Evolutionary conservation across 306 rosid genomes (phyloP), one percentile per base, ranked within the genome.

Genomic region (Pachyrhizus erosus): DNA sequence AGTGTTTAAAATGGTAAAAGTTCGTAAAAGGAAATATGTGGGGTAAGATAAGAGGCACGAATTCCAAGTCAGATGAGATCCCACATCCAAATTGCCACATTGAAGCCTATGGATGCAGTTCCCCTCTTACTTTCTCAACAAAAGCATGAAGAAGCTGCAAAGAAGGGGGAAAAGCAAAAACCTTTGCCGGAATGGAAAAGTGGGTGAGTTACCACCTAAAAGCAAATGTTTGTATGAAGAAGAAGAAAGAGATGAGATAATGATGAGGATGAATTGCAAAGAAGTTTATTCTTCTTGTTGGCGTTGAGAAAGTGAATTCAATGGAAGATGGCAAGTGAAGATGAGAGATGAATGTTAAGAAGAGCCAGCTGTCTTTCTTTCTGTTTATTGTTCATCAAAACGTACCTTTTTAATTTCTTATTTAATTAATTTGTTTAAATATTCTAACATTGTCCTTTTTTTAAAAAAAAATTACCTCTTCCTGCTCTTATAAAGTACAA

Each of bases 151-250:
- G 75, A 75, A 72, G 76, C n/a, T 21, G 68, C 42, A 21, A 76
- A 76, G 68, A 9, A 67, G 64, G 73, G 11, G 70, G 31, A 78
- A 75, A 82, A 78, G 77, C 2, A 78, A 55, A 84, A 13, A 84
- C 79, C 85, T 84, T 87, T 87, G 84, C 83, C 84, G 33, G 73
- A 84, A 77, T 40, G 61, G 68, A 51, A 84, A 84, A 76, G 74
- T 46, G 76, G 81, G 81, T 10, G 37, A 76, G 80, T 54, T 20
- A 52, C 52, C 48, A 76, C 70, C 67, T 27, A 62, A 83, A 82
- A 83, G 76, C 39, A 75, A 79, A 48, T 82, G 79, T 14, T 48
- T 55, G 77, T 70, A 71, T 72, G 57, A 39, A 31, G 67, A 80
- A 74, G 84, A 52, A 71, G 21, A 45, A 52, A 40, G 3, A 17